Percentiles rank a stretch among this genome's conserved stretches.
Conservation (phyloP, 169 alveolate genomes). For the Eimeria praecox region DNA sequence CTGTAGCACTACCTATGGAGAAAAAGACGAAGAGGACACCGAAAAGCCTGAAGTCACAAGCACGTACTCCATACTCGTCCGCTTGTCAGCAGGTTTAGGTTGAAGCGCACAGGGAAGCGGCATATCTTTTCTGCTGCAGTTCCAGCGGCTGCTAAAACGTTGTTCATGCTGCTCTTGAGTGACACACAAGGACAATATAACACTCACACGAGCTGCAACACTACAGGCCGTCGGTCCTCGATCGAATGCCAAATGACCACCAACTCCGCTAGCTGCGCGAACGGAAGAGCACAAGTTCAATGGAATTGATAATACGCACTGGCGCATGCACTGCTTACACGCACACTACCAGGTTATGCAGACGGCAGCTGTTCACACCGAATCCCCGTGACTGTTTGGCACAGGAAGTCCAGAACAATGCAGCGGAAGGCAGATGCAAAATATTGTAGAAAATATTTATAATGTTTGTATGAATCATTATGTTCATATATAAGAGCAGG, state of each 20-base stretch:
- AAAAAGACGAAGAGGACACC: not conserved
- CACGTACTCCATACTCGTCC: not conserved
- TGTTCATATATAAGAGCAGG: too few species aligned
- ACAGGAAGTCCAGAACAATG: too few species aligned
- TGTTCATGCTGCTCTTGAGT: not conserved
- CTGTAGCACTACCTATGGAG: slow-evolving; percentile 32
- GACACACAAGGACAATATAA: not conserved
- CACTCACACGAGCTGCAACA: slow-evolving; percentile 22
- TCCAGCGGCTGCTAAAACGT: not conserved
- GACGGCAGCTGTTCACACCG: not conserved
- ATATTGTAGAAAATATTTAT: too few species aligned
- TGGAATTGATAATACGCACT: not conserved
- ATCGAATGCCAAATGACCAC: slow-evolving; percentile 42
- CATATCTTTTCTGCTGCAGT: not conserved
- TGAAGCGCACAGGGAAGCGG: not conserved
- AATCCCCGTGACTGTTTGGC: not conserved
- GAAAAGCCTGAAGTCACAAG: slow-evolving; percentile 16
- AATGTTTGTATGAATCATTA: too few species aligned
- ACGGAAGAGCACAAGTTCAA: not conserved
- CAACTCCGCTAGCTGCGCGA: slow-evolving; percentile 40
- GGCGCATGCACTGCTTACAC: not conserved
- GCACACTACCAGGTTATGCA: not conserved
- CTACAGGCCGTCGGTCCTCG: slow-evolving; percentile 34
- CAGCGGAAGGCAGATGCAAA: too few species aligned
- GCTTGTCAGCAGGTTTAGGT: not conserved